These are phyloP conservation scores for Penicillium bialowiezense DNA, from an alignment of 495 filamentous ascomycete genomes.

Conservation along the genomic window DNA sequence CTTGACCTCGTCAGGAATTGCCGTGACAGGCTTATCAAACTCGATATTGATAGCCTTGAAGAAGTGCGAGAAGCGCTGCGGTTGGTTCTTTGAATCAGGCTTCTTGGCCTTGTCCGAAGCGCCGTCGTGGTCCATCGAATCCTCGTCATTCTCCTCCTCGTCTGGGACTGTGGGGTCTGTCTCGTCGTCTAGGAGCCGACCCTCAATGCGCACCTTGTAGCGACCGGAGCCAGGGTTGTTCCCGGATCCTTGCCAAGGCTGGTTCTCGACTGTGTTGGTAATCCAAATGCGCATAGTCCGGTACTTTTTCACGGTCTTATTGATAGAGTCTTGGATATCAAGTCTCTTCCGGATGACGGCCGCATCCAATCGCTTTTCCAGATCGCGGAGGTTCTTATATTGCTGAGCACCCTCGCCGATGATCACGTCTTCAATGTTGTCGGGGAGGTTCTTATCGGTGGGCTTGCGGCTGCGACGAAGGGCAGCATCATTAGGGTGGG, in stretches of 20 bases:
- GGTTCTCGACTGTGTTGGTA: conserved; percentile 90
- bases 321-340: conserved; percentile 83
- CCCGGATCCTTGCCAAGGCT: conserved; percentile 75
- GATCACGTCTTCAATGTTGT: conserved; percentile 75
- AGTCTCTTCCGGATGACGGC: conserved; percentile 93
- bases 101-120: conserved; percentile 34
- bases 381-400: conserved; percentile 78
- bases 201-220: conserved; percentile 91
- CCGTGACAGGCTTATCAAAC: conserved; percentile 62
- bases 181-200: conserved; percentile 77
- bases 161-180: conserved; percentile 43
- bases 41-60: conserved; percentile 90
- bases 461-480: conserved; percentile 81
- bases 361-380: conserved; percentile 87
- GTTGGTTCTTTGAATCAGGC: conserved; percentile 39
- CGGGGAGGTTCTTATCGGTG: conserved; percentile 90
- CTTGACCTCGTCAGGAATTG: conserved; percentile 52
- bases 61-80: conserved; percentile 81
- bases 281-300: conserved; percentile 92
- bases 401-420: conserved; percentile 78
- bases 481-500: conserved; percentile 47
- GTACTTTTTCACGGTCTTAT: conserved; percentile 74
- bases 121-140: conserved; percentile 62
- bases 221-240: conserved; percentile 50
- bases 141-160: conserved; percentile 58